Conservation (phyloP, 768 basidiomycete species). For the Ramaria sp. region DNA sequence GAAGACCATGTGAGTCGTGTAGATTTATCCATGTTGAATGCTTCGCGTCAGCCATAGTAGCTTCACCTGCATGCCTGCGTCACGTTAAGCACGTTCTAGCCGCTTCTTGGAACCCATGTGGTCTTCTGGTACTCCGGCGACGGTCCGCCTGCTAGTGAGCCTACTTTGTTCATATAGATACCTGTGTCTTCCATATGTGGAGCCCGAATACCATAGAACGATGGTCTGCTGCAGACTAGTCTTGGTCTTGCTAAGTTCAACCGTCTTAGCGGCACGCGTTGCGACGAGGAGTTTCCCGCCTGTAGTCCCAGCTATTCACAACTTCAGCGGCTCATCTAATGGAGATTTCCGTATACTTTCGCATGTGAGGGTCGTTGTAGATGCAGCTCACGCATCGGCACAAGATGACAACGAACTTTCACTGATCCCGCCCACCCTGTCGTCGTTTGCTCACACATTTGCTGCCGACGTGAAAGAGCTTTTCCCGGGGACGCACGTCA, state of each 20-base stretch:
- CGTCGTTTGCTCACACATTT: constrained; percentile 16
- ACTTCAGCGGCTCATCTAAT: background rate
- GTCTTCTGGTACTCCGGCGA: too few relatives aligned
- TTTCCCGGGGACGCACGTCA: constrained; percentile 5
- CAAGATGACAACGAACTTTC: constrained; percentile 13
- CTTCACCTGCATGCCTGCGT: too few relatives aligned
- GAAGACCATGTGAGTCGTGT: too few relatives aligned
- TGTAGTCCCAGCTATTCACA: constrained; percentile 1
- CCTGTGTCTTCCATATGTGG: too few relatives aligned
- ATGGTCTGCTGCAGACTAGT: background rate
- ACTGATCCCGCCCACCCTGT: constrained; percentile 17
- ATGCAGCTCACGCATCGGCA: background rate
- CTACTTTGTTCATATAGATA: too few relatives aligned
- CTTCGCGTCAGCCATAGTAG: too few relatives aligned
- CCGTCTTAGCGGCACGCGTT: background rate
- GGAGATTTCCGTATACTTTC: background rate
- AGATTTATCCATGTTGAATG: too few relatives aligned
- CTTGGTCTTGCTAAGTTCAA: background rate
- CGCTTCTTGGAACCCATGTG: too few relatives aligned
- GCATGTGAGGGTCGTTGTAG: background rate
- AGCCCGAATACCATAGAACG: too few relatives aligned
- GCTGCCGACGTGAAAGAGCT: constrained; percentile 14
- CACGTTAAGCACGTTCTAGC: too few relatives aligned
- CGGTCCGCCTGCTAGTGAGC: too few relatives aligned
- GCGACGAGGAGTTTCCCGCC: too few relatives aligned